Base-by-base conservation (phyloP, 2,329 filamentous ascomycete genomes). In the Aspergillus flavus region DNA sequence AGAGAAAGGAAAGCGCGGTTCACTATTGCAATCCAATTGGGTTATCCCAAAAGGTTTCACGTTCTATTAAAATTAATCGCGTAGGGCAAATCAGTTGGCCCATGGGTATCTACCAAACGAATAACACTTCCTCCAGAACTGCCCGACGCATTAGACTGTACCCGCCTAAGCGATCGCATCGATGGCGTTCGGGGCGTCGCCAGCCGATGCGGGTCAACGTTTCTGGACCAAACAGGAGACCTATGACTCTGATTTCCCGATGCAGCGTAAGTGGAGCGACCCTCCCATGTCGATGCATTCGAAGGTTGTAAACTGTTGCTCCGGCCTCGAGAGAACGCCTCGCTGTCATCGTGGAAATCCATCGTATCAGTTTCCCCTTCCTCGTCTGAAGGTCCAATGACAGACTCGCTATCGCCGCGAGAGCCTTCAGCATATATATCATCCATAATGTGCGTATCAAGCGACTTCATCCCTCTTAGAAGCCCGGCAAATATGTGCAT, bases 401-500 rank as follows among this genome's bases (percentile, higher is more conserved):
- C 48, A 1, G 77, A 79, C 60, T 76, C 75, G 26, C 69, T 74
- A 19, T 71, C 71, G 26, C 57, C 62, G 39, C 60, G 57, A 19
- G 69, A 73, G 26, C 70, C 72, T 41, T 63, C 67, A 6, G 66
- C 69, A 21, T 67, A 69, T 14, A 78, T 67, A 36, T 74, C 72
- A 30, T 79, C 79, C 23, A 92, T 73, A 5, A 87, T 75, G 0
- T 79, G 79, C 0, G 85, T 80, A 62, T 90, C 82, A 3, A 92
- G 79, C 0, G 86, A 83, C 32, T 82, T 85, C 91, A 98, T 96
- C 21, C 84, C 86, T 58, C 91, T 87, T 16, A 98, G 81, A 0
- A 98, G 81, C 59, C 91, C 87, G 2, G 94, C 91, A 76, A 98
- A 97, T 30, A 91, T 83, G 61, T 88, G 86, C 93, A 97, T 97